Evolutionary conservation across 2,329 filamentous ascomycete genomes (phyloP).

Genomic region (Xylaria arbuscula): DNA sequence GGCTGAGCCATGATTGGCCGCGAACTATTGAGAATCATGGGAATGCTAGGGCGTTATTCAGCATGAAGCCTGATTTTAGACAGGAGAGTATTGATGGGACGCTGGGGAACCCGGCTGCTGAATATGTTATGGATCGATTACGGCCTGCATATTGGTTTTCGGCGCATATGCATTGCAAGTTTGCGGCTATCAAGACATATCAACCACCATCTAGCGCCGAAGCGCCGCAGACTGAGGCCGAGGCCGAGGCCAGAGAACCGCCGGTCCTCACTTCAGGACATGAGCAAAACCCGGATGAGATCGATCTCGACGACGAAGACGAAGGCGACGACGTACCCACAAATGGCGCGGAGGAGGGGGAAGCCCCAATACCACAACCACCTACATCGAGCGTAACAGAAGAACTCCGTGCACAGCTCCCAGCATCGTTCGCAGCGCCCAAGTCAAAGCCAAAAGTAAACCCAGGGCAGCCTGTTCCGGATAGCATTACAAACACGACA

Average conservation of each 20-base stretch:
- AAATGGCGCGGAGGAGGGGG: slow-evolving; percentile 29
- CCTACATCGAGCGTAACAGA: slow-evolving; percentile 61
- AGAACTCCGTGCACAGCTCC: slow-evolving; percentile 77
- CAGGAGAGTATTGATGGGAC: slow-evolving; percentile 79
- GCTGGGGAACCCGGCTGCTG: slow-evolving; percentile 83
- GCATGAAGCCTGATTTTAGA: slow-evolving; percentile 78
- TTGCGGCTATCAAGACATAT: slow-evolving; percentile 74
- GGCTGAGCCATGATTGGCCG: slow-evolving; percentile 96
- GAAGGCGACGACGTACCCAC: slow-evolving; percentile 56
- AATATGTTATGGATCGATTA: slow-evolving; percentile 81
- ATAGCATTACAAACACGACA: slow-evolving; percentile 78
- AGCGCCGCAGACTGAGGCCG: slow-evolving; percentile 11
- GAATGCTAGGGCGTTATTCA: slow-evolving; percentile 74
- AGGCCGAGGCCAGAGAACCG: slow-evolving; percentile 7
- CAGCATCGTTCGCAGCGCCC: slow-evolving; percentile 73
- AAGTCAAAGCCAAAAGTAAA: slow-evolving; percentile 48
- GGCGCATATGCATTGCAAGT: slow-evolving; percentile 93
- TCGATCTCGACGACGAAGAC: slow-evolving; percentile 68
- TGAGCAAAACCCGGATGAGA: slow-evolving; percentile 49
- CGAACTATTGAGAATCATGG: slow-evolving; percentile 83
- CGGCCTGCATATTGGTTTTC: slow-evolving; percentile 91
- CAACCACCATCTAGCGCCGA: slow-evolving; percentile 47
- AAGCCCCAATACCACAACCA: slow-evolving; percentile 33
- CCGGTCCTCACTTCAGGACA: slow-evolving; percentile 28
- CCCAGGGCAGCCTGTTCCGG: slow-evolving; percentile 73